Percentiles rank a stretch among this genome's conserved stretches.
phyloP scores from a whole-genome alignment of 305 asterid species.

The Nicotiana rustica region DNA sequence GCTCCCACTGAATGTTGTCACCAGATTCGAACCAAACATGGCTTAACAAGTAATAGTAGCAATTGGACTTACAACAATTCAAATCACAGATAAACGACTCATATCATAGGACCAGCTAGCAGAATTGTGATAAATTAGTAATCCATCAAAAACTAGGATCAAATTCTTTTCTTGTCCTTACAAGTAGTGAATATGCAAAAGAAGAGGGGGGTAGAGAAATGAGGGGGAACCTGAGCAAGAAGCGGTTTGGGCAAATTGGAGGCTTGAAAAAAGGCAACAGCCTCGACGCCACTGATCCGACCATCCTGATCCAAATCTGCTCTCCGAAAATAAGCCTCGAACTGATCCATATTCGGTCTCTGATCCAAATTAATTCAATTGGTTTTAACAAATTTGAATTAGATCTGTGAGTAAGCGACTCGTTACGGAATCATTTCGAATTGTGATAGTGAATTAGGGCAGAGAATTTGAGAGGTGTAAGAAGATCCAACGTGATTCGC shows the following conservation, averaged over 20 bases:
- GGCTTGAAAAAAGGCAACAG: slow-evolving; percentile 72
- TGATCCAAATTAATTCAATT: slow-evolving; percentile 5
- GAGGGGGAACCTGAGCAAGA: slow-evolving; percentile 71
- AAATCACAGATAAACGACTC: background rate
- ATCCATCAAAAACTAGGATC: background rate
- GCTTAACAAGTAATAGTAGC: background rate
- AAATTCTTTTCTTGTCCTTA: background rate
- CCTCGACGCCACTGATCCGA: slow-evolving; percentile 78
- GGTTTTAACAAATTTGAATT: background rate
- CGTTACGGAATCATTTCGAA: background rate
- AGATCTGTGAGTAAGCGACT: slow-evolving; percentile 17
- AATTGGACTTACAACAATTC: slow-evolving; percentile 11
- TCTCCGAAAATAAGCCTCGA: slow-evolving; percentile 73
- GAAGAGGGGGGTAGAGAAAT: background rate
- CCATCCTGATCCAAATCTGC: slow-evolving; percentile 93
- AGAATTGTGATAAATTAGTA: background rate
- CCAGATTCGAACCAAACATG: background rate
- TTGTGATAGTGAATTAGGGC: slow-evolving; percentile 21
- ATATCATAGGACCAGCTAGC: background rate
- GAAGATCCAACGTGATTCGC: slow-evolving; percentile 29
- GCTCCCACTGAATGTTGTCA: background rate
- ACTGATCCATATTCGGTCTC: slow-evolving; percentile 63
- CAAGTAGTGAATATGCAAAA: background rate
- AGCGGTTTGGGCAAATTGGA: slow-evolving; percentile 73
- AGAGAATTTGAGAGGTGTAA: slow-evolving; percentile 28